A percentile compares a stretch with the other conserved stretches of the same genome.
These are phyloP conservation scores for Phytophthora sansomeana DNA, from an alignment of 352 stramenopile genomes.

Conservation along the genomic window DNA sequence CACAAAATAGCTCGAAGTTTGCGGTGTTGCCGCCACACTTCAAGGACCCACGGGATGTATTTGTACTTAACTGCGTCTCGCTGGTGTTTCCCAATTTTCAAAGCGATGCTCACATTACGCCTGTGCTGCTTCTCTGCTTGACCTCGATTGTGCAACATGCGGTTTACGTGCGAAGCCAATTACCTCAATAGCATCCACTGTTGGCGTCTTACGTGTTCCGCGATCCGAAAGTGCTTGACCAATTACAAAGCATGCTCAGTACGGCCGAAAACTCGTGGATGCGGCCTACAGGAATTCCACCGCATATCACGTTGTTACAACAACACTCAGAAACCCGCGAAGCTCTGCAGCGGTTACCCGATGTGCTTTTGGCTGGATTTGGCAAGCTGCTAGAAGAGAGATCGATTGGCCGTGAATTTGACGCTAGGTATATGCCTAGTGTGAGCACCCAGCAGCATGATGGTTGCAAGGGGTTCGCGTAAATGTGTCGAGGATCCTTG, in stretches of 20 bases:
- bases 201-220: neutral
- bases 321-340: no score
- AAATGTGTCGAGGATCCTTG: neutral
- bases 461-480: neutral
- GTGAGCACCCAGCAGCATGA: neutral
- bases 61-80: neutral
- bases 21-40: neutral
- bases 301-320: no score
- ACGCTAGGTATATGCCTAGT: neutral
- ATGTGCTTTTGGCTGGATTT: no score
- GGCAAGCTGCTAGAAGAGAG: no score
- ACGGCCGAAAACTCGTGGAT: no score
- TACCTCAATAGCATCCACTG: constrained; percentile 3
- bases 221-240: no score
- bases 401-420: no score
- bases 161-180: neutral
- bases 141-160: constrained; percentile 2
- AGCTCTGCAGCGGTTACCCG: no score
- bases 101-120: neutral
- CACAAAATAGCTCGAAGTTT: neutral
- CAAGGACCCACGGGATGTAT: neutral
- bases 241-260: no score
- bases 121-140: constrained; percentile 6
- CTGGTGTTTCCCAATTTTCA: neutral
- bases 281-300: no score